Base-by-base conservation (phyloP, 345 rosid genomes). In the Excoecaria cochinchinensis region DNA sequence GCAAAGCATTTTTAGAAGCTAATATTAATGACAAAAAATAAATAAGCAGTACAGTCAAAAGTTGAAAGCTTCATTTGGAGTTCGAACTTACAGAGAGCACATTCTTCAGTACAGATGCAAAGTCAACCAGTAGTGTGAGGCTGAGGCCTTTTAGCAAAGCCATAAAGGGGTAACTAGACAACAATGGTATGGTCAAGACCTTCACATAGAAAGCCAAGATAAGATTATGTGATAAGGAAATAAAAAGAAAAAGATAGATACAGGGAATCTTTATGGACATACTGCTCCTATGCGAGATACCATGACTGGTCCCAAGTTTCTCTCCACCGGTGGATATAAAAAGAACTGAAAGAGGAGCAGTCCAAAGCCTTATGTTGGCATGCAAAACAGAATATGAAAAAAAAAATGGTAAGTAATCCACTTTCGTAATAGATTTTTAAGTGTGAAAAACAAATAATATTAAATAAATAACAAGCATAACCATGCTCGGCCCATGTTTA, bases 341-440 rank as follows among this genome's bases (percentile, higher is more conserved):
- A 74, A 71, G 36, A 87, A 79, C 76, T 87, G 89, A 79, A 87
- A 87, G 71, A 87, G 73, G 22, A 87, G 78, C 63, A 87, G 75
- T 70, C 89, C 87, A 75, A 83, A 68, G 52, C 88, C 90, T 87
- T 42, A 44, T 55, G 47, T 67, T 72, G 42, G 68, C 55, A 44
- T 19, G 48, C 25, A 53, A 57, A 22, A 59, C 21, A 67, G 47
- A 40, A 42, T 0, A 22, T 22, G 24, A 57, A 59, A 46, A 48
- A 19, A 25, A n/a, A n/a, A 39, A 24, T 57, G 9, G n/a, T 24
- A 64, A 8, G 3, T n/a, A 71, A 25, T 77, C 3, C 52, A 69
- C 5, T 51, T 53, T 70, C 31, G 13, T 8, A 5, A 66, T n/a
- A 66, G 50, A 36, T 10, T 22, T 1, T 21, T 19, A 12, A 66